Evolutionary conservation across 768 basidiomycete genomes (phyloP).

Genomic region (Podaxis rugospora): DNA sequence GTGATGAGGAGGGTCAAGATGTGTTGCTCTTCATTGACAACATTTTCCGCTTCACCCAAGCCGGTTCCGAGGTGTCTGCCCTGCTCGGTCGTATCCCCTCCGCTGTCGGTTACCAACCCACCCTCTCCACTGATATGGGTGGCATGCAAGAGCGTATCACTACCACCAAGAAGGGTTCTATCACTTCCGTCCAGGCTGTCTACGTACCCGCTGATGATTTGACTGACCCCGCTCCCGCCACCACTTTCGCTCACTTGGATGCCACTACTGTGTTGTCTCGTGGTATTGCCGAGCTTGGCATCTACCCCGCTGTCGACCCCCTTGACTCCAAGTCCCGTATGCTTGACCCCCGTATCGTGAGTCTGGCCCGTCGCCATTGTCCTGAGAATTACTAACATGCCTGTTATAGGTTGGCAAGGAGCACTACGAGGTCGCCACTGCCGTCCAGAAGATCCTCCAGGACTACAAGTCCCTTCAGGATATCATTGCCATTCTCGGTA

Average conservation of each 20-base stretch:
- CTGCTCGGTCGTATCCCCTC: slow-evolving; percentile 99
- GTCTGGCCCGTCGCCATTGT: slow-evolving; percentile 20
- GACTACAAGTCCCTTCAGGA: slow-evolving; percentile 97
- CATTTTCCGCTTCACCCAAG: slow-evolving; percentile 99
- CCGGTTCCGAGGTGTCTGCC: slow-evolving; percentile 99
- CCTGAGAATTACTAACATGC: slow-evolving; percentile 3
- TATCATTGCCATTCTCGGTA: slow-evolving; percentile 99
- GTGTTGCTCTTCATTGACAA: slow-evolving; percentile 99
- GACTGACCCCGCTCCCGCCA: slow-evolving; percentile 99
- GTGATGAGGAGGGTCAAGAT: slow-evolving; percentile 99
- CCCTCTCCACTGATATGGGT: slow-evolving; percentile 99
- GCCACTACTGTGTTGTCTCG: slow-evolving; percentile 99
- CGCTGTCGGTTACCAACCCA: slow-evolving; percentile 99
- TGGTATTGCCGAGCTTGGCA: slow-evolving; percentile 98
- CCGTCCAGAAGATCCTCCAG: slow-evolving; percentile 95
- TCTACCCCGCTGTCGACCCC: slow-evolving; percentile 99
- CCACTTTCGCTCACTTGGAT: slow-evolving; percentile 99
- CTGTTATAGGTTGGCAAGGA: slow-evolving; percentile 67
- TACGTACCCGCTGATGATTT: slow-evolving; percentile 99
- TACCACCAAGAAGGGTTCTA: slow-evolving; percentile 99
- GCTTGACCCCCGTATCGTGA: slow-evolving; percentile 98
- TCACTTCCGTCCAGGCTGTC: slow-evolving; percentile 99
- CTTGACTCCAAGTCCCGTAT: slow-evolving; percentile 99
- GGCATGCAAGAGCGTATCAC: slow-evolving; percentile 99
- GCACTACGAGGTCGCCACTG: slow-evolving; percentile 95